These are phyloP conservation scores for Hypholoma fasciculare DNA, from an alignment of 768 basidiomycete genomes.

Conservation along the genomic window DNA sequence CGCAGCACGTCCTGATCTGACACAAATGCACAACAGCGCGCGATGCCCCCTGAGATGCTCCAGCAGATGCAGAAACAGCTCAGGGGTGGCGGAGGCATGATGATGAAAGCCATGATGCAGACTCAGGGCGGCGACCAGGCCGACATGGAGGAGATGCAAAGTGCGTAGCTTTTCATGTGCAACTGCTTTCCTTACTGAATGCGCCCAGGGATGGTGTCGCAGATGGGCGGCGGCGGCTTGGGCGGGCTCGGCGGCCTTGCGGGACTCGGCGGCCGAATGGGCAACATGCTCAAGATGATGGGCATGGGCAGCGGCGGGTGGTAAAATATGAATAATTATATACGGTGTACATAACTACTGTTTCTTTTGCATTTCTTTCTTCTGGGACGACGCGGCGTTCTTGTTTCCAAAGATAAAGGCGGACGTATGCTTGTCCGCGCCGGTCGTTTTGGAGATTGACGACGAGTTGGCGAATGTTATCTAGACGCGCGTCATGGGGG, in stretches of 20 bases:
- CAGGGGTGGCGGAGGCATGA: slow-evolving; percentile 82
- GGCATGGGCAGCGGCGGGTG: slow-evolving; percentile 65
- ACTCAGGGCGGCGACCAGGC: slow-evolving; percentile 87
- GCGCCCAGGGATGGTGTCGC: slow-evolving; percentile 77
- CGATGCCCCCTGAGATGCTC: slow-evolving; percentile 94
- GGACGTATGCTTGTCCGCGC: slow-evolving; percentile 81
- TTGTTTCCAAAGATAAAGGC: slow-evolving; percentile 80
- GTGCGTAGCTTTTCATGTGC: slow-evolving; percentile 38
- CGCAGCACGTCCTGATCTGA: background rate
- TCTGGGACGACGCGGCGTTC: slow-evolving; percentile 59
- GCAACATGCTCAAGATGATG: slow-evolving; percentile 88
- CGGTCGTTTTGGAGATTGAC: slow-evolving; percentile 66
- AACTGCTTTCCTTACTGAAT: background rate
- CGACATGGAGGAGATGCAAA: slow-evolving; percentile 95
- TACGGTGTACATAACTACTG: slow-evolving; percentile 9
- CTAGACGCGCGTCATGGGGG: slow-evolving; percentile 29
- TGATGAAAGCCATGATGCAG: slow-evolving; percentile 99
- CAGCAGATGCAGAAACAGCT: slow-evolving; percentile 89
- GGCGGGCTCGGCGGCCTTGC: slow-evolving; percentile 60
- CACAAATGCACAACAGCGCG: slow-evolving; percentile 48
- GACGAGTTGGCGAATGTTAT: slow-evolving; percentile 61
- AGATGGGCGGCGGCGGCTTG: slow-evolving; percentile 75
- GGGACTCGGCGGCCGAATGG: slow-evolving; percentile 60
- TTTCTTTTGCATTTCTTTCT: slow-evolving; percentile 53
- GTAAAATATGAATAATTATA: slow-evolving; percentile 12